These are phyloP conservation scores for Fusarium anguioides DNA, from an alignment of 2,329 filamentous ascomycete species.

Conservation along the genomic window DNA sequence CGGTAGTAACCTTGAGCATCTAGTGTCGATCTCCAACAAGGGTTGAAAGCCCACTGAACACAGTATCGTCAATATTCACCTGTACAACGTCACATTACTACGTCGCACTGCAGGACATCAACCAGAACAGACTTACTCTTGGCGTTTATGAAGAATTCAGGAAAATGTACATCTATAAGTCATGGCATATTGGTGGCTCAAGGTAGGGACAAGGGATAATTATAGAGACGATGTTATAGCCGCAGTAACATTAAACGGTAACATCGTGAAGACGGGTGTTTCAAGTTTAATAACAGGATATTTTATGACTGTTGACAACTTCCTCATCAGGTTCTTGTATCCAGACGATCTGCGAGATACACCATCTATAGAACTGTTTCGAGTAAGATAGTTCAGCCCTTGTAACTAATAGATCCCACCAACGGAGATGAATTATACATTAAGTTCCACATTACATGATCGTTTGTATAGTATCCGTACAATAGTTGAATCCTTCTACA, in stretches of 20 bases:
- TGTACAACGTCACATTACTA: slow-evolving; percentile 21
- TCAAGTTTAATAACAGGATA: background rate
- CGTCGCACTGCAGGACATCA: background rate
- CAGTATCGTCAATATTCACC: background rate
- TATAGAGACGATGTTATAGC: background rate
- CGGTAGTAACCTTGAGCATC: background rate
- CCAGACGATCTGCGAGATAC: background rate
- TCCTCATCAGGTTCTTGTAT: background rate
- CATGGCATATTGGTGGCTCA: slow-evolving; percentile 3
- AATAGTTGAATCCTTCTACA: background rate
- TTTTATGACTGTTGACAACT: background rate
- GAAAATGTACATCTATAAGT: background rate
- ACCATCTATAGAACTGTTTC: background rate
- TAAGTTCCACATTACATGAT: background rate
- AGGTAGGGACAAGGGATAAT: slow-evolving; percentile 2
- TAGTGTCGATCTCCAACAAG: background rate
- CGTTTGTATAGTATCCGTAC: background rate
- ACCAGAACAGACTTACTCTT: background rate
- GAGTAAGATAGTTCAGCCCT: background rate
- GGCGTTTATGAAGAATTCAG: background rate
- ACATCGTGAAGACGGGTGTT: slow-evolving; percentile 6
- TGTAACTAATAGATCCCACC: slow-evolving; percentile 1
- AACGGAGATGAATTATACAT: background rate
- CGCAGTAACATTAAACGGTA: background rate
- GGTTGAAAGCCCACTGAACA: background rate